Conservation (phyloP, 2,329 filamentous ascomycete species). For the Chaetomium globosum region DNA sequence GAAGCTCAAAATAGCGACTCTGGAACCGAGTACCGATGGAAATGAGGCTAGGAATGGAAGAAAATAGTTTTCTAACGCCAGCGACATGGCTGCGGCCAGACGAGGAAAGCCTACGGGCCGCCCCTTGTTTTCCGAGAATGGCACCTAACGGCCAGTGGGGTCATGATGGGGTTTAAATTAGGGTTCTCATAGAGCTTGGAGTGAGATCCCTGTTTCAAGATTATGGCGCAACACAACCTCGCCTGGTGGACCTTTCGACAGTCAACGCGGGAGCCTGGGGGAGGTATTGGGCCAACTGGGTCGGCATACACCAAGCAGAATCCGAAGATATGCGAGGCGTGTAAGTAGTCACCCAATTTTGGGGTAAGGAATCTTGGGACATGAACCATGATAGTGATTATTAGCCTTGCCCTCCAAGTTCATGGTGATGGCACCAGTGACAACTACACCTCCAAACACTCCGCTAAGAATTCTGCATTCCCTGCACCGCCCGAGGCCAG, state of each 20-base stretch:
- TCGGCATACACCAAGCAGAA: background rate
- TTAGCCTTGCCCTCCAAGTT: no score
- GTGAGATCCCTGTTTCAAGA: background rate
- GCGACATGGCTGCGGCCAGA: background rate
- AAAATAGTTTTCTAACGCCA: background rate
- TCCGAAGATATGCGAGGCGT: background rate
- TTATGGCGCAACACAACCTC: background rate
- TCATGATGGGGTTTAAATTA: background rate
- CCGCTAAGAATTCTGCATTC: background rate
- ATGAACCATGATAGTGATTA: background rate
- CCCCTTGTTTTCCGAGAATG: background rate
- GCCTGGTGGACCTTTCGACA: background rate
- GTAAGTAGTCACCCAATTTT: background rate
- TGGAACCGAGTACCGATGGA: background rate
- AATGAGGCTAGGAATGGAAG: background rate
- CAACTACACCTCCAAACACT: background rate
- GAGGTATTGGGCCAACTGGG: background rate
- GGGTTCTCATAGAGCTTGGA: background rate
- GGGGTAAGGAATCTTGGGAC: no score
- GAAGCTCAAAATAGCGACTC: background rate
- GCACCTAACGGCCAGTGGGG: background rate
- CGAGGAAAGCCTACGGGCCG: background rate
- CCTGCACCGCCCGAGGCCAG: background rate
- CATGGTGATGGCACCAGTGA: background rate
- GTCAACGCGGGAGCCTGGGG: background rate